These are phyloP conservation scores for Carex scoparia DNA, from an alignment of 176 grass and related monocot genomes.

Conservation along the genomic window DNA sequence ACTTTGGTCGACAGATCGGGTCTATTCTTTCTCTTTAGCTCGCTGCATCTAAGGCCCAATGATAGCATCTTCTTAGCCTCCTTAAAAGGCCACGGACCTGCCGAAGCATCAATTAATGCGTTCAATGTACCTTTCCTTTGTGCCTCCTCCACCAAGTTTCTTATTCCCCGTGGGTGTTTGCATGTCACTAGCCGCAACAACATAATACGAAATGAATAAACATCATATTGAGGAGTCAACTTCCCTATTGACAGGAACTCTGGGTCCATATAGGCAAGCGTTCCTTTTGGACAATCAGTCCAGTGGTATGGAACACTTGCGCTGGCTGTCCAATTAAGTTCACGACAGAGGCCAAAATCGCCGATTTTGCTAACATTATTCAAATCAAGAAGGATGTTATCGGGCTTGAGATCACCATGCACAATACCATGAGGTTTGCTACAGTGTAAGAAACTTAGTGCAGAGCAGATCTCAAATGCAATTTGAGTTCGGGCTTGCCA, in stretches of 20 bases:
- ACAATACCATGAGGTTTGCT: slow-evolving; percentile 37
- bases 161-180: slow-evolving; percentile 17
- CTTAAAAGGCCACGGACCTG: slow-evolving; percentile 35
- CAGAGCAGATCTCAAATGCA: slow-evolving; percentile 39
- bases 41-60: slow-evolving; percentile 39
- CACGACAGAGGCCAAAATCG: slow-evolving; percentile 43
- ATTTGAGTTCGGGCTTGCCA: slow-evolving; percentile 43
- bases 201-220: slow-evolving; percentile 48
- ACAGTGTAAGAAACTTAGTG: slow-evolving; percentile 50
- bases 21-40: slow-evolving; percentile 29
- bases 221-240: slow-evolving; percentile 40
- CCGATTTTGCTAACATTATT: slow-evolving; percentile 39
- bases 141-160: slow-evolving; percentile 28
- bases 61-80: slow-evolving; percentile 34
- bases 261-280: slow-evolving; percentile 44
- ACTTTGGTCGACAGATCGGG: slow-evolving; percentile 32
- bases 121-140: slow-evolving; percentile 22
- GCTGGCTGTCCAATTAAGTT: slow-evolving; percentile 23
- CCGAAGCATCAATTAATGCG: slow-evolving; percentile 27
- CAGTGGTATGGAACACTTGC: slow-evolving; percentile 6
- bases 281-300: slow-evolving; percentile 33
- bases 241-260: slow-evolving; percentile 36
- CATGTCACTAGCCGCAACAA: slow-evolving; percentile 43
- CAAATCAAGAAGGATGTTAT: slow-evolving; percentile 45
- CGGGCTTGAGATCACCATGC: slow-evolving; percentile 48